Conservation (phyloP, 441 rosid genomes). For the Sinapis alba region DNA sequence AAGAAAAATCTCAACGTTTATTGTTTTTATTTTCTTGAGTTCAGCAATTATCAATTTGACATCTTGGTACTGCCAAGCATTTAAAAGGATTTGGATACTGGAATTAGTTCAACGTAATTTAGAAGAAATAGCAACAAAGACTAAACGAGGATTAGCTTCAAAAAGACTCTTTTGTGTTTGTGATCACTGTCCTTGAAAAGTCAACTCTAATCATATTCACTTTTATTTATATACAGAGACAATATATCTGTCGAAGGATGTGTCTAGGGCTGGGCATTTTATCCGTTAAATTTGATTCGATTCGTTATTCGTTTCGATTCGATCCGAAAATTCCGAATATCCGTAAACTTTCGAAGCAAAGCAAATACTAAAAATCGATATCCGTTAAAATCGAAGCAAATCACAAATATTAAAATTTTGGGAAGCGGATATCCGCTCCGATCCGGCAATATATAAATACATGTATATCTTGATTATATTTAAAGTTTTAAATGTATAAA, state of each 20-base stretch:
- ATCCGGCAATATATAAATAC: too few species aligned
- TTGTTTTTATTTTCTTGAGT: background rate
- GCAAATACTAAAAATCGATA: too few species aligned
- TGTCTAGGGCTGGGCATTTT: too few species aligned
- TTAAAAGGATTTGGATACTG: background rate
- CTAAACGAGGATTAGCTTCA: background rate
- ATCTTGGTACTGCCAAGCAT: background rate
- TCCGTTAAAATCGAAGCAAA: too few species aligned
- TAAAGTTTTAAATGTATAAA: too few species aligned
- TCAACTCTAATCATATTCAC: background rate
- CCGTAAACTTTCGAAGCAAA: too few species aligned
- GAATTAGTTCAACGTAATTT: background rate
- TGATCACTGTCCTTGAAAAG: conserved; percentile 1
- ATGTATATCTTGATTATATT: too few species aligned
- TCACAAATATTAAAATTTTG: too few species aligned
- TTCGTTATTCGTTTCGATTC: too few species aligned
- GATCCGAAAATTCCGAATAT: too few species aligned
- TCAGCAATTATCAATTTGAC: background rate
- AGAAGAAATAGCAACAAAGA: background rate
- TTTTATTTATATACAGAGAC: background rate
- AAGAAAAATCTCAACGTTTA: background rate
- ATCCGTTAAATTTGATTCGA: too few species aligned
- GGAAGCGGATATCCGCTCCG: too few species aligned
- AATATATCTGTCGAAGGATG: background rate
- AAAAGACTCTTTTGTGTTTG: background rate